Conservation (phyloP, 495 filamentous ascomycete genomes). For the Annulohypoxylon stygium region DNA sequence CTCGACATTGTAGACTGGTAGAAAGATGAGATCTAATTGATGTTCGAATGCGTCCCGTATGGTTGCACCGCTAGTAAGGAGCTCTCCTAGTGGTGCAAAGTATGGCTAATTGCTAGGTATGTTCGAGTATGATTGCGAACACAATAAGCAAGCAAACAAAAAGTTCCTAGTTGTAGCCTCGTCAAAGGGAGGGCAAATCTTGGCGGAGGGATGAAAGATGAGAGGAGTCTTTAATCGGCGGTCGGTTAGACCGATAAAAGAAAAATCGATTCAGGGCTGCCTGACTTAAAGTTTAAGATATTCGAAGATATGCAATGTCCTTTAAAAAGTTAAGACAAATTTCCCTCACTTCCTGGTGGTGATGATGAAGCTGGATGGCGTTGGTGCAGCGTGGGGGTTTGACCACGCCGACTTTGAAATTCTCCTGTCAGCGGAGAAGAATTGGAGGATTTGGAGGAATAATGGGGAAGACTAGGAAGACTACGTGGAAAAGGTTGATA, state of each 20-base stretch:
- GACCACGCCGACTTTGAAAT: constrained; percentile 29
- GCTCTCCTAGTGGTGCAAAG: constrained; percentile 6
- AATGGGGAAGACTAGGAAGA: constrained; percentile 33
- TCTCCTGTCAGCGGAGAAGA: constrained; percentile 38
- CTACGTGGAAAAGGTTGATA: constrained; percentile 40
- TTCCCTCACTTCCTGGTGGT: constrained; percentile 29
- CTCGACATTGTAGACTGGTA: constrained; percentile 44
- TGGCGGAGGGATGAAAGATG: constrained; percentile 5
- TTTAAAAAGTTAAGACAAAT: constrained; percentile 28
- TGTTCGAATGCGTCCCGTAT: constrained; percentile 3
- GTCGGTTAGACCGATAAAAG: constrained; percentile 21
- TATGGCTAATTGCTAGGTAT: constrained; percentile 11
- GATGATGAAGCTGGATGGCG: constrained; percentile 27
- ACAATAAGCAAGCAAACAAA: constrained; percentile 14
- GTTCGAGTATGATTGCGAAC: constrained; percentile 24
- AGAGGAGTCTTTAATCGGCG: constrained; percentile 23
- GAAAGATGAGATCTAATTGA: constrained; percentile 7
- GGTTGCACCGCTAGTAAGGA: constrained; percentile 14
- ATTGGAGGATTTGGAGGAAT: constrained; percentile 24
- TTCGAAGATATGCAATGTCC: constrained; percentile 2
- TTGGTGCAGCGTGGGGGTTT: constrained; percentile 32
- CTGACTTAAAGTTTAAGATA: constrained; percentile 20
- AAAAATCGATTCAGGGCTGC: constrained; percentile 21
- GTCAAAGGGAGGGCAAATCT: constrained; percentile 6
- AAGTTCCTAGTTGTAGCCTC: constrained; percentile 3